Evolutionary conservation across 768 basidiomycete species (phyloP), one percentile per base, ranked within the genome.

Genomic region (Phallus indusiatus): DNA sequence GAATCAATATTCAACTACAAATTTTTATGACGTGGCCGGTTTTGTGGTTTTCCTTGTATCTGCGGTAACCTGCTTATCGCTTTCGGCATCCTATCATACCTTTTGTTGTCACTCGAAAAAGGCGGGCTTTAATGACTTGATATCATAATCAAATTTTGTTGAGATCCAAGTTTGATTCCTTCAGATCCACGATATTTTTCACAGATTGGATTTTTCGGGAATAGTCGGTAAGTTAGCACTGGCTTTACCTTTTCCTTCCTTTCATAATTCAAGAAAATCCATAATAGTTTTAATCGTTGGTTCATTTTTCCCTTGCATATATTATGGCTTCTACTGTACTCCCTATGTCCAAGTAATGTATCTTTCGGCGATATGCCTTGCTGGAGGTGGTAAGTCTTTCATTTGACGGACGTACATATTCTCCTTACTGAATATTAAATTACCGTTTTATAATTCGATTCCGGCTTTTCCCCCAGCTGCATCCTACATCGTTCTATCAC

Each of bases 291-390:
- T 90, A 57, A 89, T 76, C 47, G 83, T 88, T 48, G 92, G 91
- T 22, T 91, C 89, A 35, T 86, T 85, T 69, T 82, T 82, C 63
- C 87, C 91, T 6, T 81, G 77, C 62, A 73, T 94, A 46, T 87
- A 86, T 67, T 92, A 90, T 67, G 85, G 81, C 1, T 90, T 89
- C 70, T 87, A 79, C 71, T 89, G 87, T 66, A 75, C 85, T 33
- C 74, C 78, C 8, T 65, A 71, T 42, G 73, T 75, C 54, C 82
- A 81, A 67, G 56, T 70, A n/a, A 69, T 82, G 34, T 88, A 89
- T 68, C 72, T 85, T 21, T 62, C 74, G 18, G 63, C 71, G 11
- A 82, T 87, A 53, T 73, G 74, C 18, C 49, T 79, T 11, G 75
- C 79, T 49, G 85, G 87, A 35, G 62, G 76, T 57, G 81, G 88